Base-by-base conservation (phyloP, 2,329 filamentous ascomycete species). In the Aureobasidium lini region DNA sequence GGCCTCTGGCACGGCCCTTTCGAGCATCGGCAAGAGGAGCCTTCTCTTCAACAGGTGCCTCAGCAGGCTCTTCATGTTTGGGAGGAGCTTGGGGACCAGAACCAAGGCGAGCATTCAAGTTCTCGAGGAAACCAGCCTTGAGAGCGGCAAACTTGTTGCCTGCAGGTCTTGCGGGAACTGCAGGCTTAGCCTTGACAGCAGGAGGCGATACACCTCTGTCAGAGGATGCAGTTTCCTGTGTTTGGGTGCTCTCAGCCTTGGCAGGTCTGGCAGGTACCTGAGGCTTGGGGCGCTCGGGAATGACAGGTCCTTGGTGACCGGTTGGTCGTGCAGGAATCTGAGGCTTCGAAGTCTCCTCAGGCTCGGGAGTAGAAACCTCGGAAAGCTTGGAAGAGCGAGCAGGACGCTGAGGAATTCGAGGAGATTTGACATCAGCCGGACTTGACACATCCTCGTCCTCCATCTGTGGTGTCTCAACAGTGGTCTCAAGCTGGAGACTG, bases 61-160 rank as follows among this genome's bases (percentile, higher is more conserved):
- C 73, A 56, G 85, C 79, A 13, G 78, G 75, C 9, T 76, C 71
- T 42, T 80, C 76, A 64, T 92, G 87, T 68, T 89, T 86, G 1
- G 85, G 83, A 47, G 68, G 67, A 9, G 81, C 84, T 66, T 89
- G 86, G n/a, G 92, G 93, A 1, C 94, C 94, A 37, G 95, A 76
- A 69, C 90, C 87, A 31, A 99, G 79, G 50, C 91, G 88, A 67
- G 90, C 92, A 73, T 97, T 96, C 43, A 99, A 77, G 69, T 97
- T 93, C 46, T 86, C 91, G 81, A 99, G 85, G 73, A 99, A 97
- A 3, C 89, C 90, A 39, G 89, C 89, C 73, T 95, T 91, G 34
- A 99, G 77, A 28, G 90, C 88, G 15, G 92, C 90, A 70, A 99
- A 95, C 77, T 97, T 97, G 67, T 85, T 84, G 9, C 89, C 88